Conservation (phyloP, 768 basidiomycete species). For the Phlebiopsis flavidoalba region DNA sequence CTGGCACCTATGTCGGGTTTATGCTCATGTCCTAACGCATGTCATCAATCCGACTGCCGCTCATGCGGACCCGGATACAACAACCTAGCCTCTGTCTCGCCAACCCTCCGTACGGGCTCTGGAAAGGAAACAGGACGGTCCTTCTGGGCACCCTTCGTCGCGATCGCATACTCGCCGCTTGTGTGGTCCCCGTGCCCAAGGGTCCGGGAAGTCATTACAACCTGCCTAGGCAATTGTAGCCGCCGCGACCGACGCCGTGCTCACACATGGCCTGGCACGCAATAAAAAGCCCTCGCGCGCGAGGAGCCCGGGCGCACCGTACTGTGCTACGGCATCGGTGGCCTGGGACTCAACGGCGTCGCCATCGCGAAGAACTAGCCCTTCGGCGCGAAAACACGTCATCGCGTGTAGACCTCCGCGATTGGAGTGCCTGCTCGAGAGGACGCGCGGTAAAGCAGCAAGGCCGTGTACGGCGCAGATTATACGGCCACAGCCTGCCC, state of each 20-base stretch:
- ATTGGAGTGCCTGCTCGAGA: conserved; percentile 5
- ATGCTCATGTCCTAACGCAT: conserved; percentile 14
- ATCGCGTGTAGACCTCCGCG: conserved; percentile 17
- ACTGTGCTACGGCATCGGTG: conserved; percentile 31
- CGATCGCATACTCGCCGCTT: conserved; percentile 4
- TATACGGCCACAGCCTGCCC: conserved; percentile 11
- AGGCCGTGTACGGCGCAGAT: conserved; percentile 18
- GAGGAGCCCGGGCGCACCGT: conserved; percentile 20
- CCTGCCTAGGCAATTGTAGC: conserved; percentile 13
- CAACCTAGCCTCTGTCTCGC: conserved; percentile 17
- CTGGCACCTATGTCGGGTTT: conserved; percentile 18
- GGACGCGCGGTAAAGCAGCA: too few species aligned
- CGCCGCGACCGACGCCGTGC: conserved; percentile 19
- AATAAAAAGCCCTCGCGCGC: conserved; percentile 5
- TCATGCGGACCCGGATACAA: conserved; percentile 8
- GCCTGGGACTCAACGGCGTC: conserved; percentile 26
- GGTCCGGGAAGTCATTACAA: conserved; percentile 8
- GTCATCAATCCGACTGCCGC: conserved; percentile 11
- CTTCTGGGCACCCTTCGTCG: conserved; percentile 16
- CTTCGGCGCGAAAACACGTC: conserved; percentile 13
- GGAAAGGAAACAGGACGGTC: conserved; percentile 17
- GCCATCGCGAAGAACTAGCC: conserved; percentile 17
- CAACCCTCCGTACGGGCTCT: conserved; percentile 8
- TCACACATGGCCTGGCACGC: conserved; percentile 21
- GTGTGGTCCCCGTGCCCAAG: conserved; percentile 13